Evolutionary conservation across 306 rosid species (phyloP).

Genomic region (Prunus salicina): DNA sequence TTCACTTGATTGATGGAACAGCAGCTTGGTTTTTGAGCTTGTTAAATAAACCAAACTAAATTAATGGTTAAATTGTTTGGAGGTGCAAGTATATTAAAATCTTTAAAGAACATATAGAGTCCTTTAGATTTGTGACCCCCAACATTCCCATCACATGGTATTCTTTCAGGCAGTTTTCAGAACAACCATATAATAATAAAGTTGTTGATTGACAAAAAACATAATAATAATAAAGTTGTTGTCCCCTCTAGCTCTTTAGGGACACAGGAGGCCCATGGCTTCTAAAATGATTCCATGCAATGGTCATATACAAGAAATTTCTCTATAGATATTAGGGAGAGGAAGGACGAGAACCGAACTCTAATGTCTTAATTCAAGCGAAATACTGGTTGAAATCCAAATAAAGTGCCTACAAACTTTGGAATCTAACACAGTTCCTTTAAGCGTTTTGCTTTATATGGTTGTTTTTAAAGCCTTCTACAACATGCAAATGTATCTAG

Average conservation of each 20-base stretch:
- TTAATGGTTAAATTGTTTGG: neutral
- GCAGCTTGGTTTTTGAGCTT: too few relatives aligned
- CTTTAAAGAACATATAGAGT: neutral
- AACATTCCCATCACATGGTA: neutral
- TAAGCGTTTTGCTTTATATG: neutral
- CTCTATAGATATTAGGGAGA: neutral
- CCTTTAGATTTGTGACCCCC: neutral
- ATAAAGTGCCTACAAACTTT: conserved; percentile 24
- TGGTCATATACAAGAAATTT: neutral
- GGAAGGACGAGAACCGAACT: neutral
- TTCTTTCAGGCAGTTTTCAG: neutral
- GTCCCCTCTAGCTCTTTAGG: neutral
- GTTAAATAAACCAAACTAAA: neutral
- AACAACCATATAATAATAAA: neutral
- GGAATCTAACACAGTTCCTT: conserved; percentile 32
- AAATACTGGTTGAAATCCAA: conserved; percentile 9
- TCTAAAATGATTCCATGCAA: neutral
- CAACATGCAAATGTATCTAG: conserved; percentile 2
- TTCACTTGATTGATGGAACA: neutral
- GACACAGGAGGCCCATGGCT: neutral
- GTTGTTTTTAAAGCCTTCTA: neutral
- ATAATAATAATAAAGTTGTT: neutral
- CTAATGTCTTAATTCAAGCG: neutral
- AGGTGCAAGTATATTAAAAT: neutral
- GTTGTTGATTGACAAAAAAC: neutral